Base-by-base conservation (phyloP, 305 asterid species). In the Solanum hybrid region DNA sequence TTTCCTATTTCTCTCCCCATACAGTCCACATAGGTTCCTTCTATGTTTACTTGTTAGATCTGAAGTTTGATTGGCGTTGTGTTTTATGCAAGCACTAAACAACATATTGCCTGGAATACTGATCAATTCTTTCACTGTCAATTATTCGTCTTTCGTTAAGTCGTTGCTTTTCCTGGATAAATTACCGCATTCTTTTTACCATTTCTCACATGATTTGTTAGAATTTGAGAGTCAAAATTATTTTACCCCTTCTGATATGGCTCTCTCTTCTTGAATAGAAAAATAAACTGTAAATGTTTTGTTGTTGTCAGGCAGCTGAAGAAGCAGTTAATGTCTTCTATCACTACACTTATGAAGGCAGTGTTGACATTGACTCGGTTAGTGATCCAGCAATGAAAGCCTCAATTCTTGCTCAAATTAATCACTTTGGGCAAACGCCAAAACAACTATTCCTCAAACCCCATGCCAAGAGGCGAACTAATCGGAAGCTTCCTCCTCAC, bases 351-450 rank as follows among this genome's bases (percentile, higher is more conserved):
- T 98, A 98, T 29, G 99, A 98, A 92, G 99, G 99, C 92, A 98
- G 98, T 91, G 99, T 98, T 67, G 99, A 98, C 91, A 98, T 98
- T 69, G 99, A 98, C 94, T 94, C 99, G 2, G 98, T 98, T 18
- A 89, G 97, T 10, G 99, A 98, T 94, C 99, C 99, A 31, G 97
- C 99, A 29, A 94, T 98, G 99, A 98, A 98, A 92, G 99, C 99
- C 83, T 98, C 99, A 36, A 98, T 98, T 92, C 94, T 98, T 86
- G 99, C 99, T 33, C 99, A 98, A 93, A 98, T 98, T 82, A 98
- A 98, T 91, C 99, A 98, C 96, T 98, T 98, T 88, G 99, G 99
- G 34, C 99, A 98, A 91, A 98, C 99, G 67, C 99, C 99, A 67
- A 98, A 98, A 92, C 99, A 98, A 51, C 93, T 98, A 34, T 97